These are phyloP conservation scores for Gleditsia sinensis DNA, from an alignment of 306 rosid species.

Conservation along the genomic window DNA sequence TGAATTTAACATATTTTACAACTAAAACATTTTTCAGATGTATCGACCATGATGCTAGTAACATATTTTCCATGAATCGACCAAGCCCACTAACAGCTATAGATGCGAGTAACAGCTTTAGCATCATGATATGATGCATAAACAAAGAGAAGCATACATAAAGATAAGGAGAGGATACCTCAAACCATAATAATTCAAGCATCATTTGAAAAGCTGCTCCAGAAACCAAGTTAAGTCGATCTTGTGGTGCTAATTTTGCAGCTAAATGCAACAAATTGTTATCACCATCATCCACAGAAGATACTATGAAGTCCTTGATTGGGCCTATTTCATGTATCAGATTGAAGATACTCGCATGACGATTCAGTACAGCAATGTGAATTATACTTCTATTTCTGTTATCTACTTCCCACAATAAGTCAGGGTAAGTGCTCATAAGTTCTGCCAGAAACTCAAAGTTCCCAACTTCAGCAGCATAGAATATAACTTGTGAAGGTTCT, in stretches of 20 bases:
- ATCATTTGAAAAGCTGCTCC: conserved; percentile 54
- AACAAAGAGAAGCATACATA: too few relatives aligned
- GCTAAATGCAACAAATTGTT: conserved; percentile 42
- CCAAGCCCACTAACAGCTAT: too few relatives aligned
- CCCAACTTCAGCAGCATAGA: conserved; percentile 39
- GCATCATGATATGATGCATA: too few relatives aligned
- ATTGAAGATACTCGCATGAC: conserved; percentile 7
- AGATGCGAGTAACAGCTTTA: too few relatives aligned
- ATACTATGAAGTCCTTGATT: conserved; percentile 32
- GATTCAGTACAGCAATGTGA: background rate
- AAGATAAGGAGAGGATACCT: conserved; percentile 32
- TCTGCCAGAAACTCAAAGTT: conserved; percentile 42
- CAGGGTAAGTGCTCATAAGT: conserved; percentile 39
- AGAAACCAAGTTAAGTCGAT: conserved; percentile 33
- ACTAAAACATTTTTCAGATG: too few relatives aligned
- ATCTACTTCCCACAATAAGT: conserved; percentile 42
- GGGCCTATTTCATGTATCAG: conserved; percentile 35
- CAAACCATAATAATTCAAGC: conserved; percentile 46
- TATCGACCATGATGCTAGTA: too few relatives aligned
- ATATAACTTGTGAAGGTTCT: too few relatives aligned
- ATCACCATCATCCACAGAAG: conserved; percentile 25
- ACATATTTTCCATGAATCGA: too few relatives aligned
- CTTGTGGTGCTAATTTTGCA: conserved; percentile 41
- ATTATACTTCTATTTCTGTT: too few relatives aligned
- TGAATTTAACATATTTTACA: too few relatives aligned